Evolutionary conservation across 306 rosid genomes (phyloP).

Genomic region (Crotalaria pallida): DNA sequence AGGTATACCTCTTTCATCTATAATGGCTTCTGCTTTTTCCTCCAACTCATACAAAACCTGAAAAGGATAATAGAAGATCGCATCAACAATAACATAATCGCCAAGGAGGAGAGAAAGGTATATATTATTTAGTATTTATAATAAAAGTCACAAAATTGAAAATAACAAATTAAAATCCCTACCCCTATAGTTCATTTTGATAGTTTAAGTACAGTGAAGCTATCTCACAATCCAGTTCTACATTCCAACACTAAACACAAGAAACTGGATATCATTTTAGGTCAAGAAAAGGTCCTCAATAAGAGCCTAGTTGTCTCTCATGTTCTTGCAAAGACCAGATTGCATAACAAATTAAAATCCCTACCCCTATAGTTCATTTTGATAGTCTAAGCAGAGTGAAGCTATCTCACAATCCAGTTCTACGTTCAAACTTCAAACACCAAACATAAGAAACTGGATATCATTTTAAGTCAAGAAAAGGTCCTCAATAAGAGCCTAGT

Average conservation of each 20-base stretch:
- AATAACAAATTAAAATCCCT: not conserved
- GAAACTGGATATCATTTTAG: too few species aligned
- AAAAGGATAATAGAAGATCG: slow-evolving; percentile 11
- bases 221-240: not conserved
- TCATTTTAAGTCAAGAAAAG: too few species aligned
- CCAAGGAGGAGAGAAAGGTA: not conserved
- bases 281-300: too few species aligned
- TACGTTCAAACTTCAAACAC: not conserved
- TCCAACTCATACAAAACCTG: slow-evolving; percentile 88
- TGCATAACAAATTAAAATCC: not conserved
- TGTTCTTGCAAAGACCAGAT: too few species aligned
- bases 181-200: not conserved
- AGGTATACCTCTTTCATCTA: slow-evolving; percentile 81
- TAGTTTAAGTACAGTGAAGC: not conserved
- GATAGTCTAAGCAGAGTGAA: not conserved
- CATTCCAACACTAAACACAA: too few species aligned
- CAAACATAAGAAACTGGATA: too few species aligned
- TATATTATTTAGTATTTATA: not conserved
- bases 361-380: not conserved
- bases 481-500: too few species aligned
- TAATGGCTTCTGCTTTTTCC: slow-evolving; percentile 79
- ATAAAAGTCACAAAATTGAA: not conserved
- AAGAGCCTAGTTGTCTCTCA: too few species aligned
- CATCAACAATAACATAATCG: not conserved
- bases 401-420: not conserved